These are phyloP conservation scores for Mycena alexandri DNA, from an alignment of 768 basidiomycete genomes.

Conservation along the genomic window DNA sequence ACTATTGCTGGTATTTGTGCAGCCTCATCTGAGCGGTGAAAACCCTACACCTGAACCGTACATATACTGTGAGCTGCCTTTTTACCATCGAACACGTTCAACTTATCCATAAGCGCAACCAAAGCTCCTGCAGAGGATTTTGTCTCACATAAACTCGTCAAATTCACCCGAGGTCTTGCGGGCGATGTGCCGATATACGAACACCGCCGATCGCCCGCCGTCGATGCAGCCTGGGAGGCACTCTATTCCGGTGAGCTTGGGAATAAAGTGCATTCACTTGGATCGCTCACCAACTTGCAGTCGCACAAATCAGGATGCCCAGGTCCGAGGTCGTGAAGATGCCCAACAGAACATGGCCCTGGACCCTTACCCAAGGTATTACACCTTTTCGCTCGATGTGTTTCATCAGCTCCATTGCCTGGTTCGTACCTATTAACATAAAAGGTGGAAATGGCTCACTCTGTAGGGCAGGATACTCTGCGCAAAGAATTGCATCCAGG, in stretches of 20 bases:
- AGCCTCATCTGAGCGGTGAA: too few species aligned
- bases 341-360: constrained; percentile 41
- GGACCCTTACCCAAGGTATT: constrained; percentile 41
- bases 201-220: constrained; percentile 32
- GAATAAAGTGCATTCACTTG: neutral
- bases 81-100: neutral
- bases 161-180: constrained; percentile 40
- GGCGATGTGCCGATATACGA: constrained; percentile 28
- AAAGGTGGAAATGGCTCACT: neutral
- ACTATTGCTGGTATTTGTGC: neutral
- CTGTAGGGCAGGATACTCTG: constrained; percentile 32
- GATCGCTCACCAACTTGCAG: constrained; percentile 16
- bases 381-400: constrained; percentile 42
- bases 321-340: constrained; percentile 40
- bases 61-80: neutral
- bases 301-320: constrained; percentile 35
- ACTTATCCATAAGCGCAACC: neutral
- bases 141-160: constrained; percentile 37
- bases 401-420: constrained; percentile 49
- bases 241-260: constrained; percentile 40
- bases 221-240: constrained; percentile 43
- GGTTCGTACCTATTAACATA: constrained; percentile 32
- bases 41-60: constrained; percentile 8
- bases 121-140: constrained; percentile 41
- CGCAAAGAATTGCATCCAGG: constrained; percentile 40